These are phyloP conservation scores for Quercus glauca DNA, from an alignment of 306 rosid species.

Conservation along the genomic window DNA sequence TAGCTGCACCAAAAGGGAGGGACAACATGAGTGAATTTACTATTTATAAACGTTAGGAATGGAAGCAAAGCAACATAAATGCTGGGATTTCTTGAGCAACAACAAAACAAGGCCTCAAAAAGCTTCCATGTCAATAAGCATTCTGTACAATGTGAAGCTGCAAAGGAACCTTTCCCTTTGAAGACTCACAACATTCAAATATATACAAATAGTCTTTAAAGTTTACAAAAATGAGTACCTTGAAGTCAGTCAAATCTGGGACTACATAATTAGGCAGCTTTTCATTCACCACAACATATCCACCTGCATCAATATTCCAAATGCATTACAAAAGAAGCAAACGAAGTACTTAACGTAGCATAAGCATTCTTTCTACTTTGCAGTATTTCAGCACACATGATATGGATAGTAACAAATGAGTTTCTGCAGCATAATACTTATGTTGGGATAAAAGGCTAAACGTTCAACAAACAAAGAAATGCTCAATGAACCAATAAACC, in stretches of 20 bases:
- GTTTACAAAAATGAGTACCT: constrained; percentile 32
- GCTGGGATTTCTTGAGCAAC: background rate
- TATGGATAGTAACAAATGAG: too few relatives aligned
- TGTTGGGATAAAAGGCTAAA: background rate
- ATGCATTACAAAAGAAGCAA: background rate
- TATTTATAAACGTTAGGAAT: background rate
- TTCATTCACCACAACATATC: constrained; percentile 50
- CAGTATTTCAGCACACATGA: too few relatives aligned
- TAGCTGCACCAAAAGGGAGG: constrained; percentile 35
- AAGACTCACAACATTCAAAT: background rate
- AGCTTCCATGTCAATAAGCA: too few relatives aligned
- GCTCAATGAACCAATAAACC: background rate
- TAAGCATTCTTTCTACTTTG: too few relatives aligned
- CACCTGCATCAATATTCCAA: constrained; percentile 39
- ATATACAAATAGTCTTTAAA: background rate
- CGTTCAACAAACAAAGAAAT: background rate
- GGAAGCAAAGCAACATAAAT: background rate
- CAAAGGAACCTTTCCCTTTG: background rate
- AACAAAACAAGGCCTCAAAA: background rate
- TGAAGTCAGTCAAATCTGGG: constrained; percentile 55
- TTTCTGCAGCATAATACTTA: too few relatives aligned
- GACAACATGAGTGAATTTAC: background rate
- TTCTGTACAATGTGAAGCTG: too few relatives aligned
- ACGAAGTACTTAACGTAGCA: background rate
- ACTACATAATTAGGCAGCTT: constrained; percentile 62